These are phyloP conservation scores for Iris macrosiphon DNA, from an alignment of 106 monocot genomes.

Conservation along the genomic window DNA sequence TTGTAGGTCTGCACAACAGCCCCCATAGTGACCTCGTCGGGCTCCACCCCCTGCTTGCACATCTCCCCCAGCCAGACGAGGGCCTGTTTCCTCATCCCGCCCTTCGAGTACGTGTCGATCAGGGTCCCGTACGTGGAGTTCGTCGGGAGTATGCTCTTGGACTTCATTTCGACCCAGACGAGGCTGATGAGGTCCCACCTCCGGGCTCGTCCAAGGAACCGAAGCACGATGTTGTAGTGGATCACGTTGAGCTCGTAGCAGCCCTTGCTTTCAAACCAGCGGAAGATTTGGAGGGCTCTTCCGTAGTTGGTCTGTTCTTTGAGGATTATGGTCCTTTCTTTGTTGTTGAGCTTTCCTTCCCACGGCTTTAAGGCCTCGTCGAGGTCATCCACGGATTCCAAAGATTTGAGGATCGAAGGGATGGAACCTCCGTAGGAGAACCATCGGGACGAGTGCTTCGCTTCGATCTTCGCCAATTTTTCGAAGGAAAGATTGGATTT, in stretches of 20 bases:
- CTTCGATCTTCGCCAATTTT: slow-evolving; percentile 5
- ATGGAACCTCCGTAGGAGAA: slow-evolving; percentile 64
- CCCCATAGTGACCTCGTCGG: slow-evolving; percentile 80
- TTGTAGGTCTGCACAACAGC: slow-evolving; percentile 66
- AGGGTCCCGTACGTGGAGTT: slow-evolving; percentile 85
- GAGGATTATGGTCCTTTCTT: slow-evolving; percentile 82
- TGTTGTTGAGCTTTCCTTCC: slow-evolving; percentile 51
- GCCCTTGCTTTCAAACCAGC: slow-evolving; percentile 57
- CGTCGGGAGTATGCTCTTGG: slow-evolving; percentile 24
- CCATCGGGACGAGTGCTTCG: slow-evolving; percentile 16
- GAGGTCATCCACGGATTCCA: slow-evolving; percentile 37
- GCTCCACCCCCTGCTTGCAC: slow-evolving; percentile 69
- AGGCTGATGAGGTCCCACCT: slow-evolving; percentile 40
- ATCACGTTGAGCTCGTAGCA: slow-evolving; percentile 77
- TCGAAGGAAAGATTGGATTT: slow-evolving; percentile 12
- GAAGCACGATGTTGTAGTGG: slow-evolving; percentile 87
- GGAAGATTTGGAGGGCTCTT: slow-evolving; percentile 63
- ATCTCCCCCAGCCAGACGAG: slow-evolving; percentile 73
- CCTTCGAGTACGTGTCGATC: slow-evolving; percentile 71
- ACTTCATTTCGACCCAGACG: slow-evolving; percentile 72
- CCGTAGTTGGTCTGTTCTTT: slow-evolving; percentile 70
- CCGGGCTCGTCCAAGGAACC: slow-evolving; percentile 39
- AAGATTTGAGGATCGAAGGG: slow-evolving; percentile 52
- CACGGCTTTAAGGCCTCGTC: slow-evolving; percentile 77
- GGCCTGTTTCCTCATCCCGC: slow-evolving; percentile 34